These are phyloP conservation scores for Posidonia australis DNA, from an alignment of 106 monocot genomes.

Conservation along the genomic window DNA sequence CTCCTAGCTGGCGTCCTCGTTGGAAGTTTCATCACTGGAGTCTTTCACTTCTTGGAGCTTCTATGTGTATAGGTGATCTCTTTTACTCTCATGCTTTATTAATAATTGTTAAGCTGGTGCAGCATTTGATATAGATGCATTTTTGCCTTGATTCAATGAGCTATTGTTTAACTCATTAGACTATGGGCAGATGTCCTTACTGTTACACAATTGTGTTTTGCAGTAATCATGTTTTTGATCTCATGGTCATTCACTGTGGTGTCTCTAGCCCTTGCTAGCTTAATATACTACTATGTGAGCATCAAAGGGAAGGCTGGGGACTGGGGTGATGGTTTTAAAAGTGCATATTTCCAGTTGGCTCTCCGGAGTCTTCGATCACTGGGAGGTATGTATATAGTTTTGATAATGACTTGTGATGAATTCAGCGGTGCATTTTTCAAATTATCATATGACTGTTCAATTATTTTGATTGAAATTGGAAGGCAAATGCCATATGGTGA, in stretches of 20 bases:
- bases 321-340: constrained; percentile 99
- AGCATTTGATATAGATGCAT: too few species aligned
- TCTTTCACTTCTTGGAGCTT: constrained; percentile 84
- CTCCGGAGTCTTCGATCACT: constrained; percentile 86
- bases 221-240: constrained; percentile 98
- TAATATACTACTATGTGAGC: constrained; percentile 98
- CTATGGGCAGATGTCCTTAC: not conserved
- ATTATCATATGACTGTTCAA: too few species aligned
- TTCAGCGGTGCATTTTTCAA: too few species aligned
- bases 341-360: constrained; percentile 95
- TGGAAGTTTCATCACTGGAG: constrained; percentile 99
- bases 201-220: constrained; percentile 1
- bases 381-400: constrained; percentile 51
- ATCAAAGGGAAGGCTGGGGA: constrained; percentile 97
- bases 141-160: not conserved
- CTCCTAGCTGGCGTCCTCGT: constrained; percentile 96
- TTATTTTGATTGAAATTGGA: too few species aligned
- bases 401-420: not conserved
- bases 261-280: constrained; percentile 88
- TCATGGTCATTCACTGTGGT: constrained; percentile 97
- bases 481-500: too few species aligned
- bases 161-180: not conserved
- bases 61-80: constrained; percentile 64
- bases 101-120: too few species aligned
- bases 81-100: not conserved